Conservation (phyloP, 2,329 filamentous ascomycete genomes). For the Ophiocordyceps unilateralis region DNA sequence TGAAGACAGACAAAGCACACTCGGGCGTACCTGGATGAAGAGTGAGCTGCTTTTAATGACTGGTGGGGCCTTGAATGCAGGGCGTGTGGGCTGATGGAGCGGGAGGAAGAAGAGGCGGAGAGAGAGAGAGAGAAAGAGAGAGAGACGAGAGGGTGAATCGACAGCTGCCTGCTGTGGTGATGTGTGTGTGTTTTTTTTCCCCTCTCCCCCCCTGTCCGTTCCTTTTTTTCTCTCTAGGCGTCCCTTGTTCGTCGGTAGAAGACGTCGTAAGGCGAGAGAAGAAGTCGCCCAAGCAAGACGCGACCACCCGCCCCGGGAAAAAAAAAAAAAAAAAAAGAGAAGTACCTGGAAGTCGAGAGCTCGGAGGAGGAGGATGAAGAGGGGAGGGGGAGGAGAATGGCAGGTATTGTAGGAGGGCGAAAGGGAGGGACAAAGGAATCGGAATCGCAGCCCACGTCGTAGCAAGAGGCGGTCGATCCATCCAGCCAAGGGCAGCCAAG, state of each 20-base stretch:
- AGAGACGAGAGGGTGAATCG: not conserved
- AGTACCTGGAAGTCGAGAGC: not conserved
- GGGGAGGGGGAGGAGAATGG: constrained; percentile 3
- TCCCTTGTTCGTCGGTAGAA: too few species aligned
- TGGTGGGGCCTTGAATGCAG: constrained; percentile 2
- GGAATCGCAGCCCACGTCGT: too few species aligned
- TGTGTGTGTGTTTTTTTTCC: too few species aligned
- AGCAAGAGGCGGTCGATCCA: not conserved
- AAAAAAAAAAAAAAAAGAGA: too few species aligned
- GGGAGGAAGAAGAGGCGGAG: not conserved
- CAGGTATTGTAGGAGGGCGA: not conserved
- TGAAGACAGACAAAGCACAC: not conserved
- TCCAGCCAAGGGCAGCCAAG: not conserved
- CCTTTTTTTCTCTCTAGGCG: too few species aligned
- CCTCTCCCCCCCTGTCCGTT: too few species aligned
- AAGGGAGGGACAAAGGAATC: not conserved
- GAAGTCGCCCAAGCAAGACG: too few species aligned
- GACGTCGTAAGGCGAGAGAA: too few species aligned
- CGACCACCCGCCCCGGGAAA: too few species aligned
- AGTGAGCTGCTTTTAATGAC: not conserved
- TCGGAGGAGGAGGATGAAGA: constrained; percentile 5
- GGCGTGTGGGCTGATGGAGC: not conserved
- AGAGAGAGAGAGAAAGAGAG: not conserved
- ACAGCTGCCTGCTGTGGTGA: not conserved
- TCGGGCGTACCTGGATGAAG: constrained; percentile 1